These are phyloP conservation scores for Trichothecium roseum DNA, from an alignment of 2,329 filamentous ascomycete species.

Conservation along the genomic window DNA sequence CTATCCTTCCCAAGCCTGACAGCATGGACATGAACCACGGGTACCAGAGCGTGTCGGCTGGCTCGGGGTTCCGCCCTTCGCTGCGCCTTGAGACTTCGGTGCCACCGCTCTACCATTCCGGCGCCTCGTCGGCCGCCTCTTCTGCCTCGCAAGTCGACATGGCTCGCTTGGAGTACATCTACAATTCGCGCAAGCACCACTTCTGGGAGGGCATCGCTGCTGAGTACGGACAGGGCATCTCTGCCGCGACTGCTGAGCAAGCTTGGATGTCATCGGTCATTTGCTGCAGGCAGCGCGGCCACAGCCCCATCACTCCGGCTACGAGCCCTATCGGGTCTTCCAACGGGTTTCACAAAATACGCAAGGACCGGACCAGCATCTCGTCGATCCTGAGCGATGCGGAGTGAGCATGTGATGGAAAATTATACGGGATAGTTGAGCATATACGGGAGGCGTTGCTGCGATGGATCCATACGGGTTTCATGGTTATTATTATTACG, in stretches of 20 bases:
- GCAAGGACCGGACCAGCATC: constrained; percentile 2
- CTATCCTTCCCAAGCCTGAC: constrained; percentile 56
- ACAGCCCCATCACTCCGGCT: constrained; percentile 42
- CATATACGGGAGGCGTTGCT: too few species aligned
- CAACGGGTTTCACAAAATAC: too few species aligned
- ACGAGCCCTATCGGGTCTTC: constrained; percentile 27
- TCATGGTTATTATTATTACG: too few species aligned
- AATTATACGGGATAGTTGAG: too few species aligned
- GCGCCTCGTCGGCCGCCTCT: constrained; percentile 13
- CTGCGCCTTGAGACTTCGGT: constrained; percentile 51
- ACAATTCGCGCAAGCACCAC: constrained; percentile 55
- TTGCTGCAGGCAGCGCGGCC: constrained; percentile 23
- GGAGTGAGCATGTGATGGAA: too few species aligned
- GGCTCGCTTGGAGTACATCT: constrained; percentile 57
- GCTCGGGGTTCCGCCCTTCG: constrained; percentile 22
- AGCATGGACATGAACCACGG: neutral
- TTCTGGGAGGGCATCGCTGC: constrained; percentile 66
- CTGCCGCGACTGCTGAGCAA: constrained; percentile 55
- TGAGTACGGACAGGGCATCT: constrained; percentile 57
- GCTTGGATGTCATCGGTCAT: constrained; percentile 47
- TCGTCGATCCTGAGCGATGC: constrained; percentile 2
- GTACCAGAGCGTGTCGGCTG: neutral
- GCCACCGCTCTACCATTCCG: constrained; percentile 15
- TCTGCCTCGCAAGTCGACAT: constrained; percentile 44
- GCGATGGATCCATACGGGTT: too few species aligned